These are phyloP conservation scores for Spathaspora gorwiae DNA, from an alignment of 805 yeast genomes.

Conservation along the genomic window DNA sequence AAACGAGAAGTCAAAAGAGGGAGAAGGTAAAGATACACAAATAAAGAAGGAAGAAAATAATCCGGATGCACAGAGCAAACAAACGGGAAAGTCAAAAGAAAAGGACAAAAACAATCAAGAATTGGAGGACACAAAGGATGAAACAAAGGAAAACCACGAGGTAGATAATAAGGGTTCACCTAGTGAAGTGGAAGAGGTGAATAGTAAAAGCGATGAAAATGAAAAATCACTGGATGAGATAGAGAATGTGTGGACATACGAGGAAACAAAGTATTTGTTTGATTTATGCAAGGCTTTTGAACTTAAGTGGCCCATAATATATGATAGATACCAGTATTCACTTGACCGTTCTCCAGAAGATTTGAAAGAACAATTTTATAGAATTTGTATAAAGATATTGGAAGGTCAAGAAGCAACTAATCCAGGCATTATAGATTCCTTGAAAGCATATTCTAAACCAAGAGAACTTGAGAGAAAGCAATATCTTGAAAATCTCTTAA, in stretches of 20 bases:
- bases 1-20: conserved; percentile 7
- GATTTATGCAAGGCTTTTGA: conserved; percentile 59
- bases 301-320: conserved; percentile 62
- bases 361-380: conserved; percentile 75
- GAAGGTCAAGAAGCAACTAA: conserved; percentile 37
- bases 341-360: conserved; percentile 61
- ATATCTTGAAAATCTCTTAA: conserved; percentile 70
- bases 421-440: conserved; percentile 49
- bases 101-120: not conserved
- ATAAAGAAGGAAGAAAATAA: conserved; percentile 10
- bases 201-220: conserved; percentile 13
- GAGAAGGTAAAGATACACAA: not conserved
- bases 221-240: conserved; percentile 3
- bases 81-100: not conserved
- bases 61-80: not conserved
- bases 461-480: conserved; percentile 77
- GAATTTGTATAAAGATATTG: conserved; percentile 54
- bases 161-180: not conserved
- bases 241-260: conserved; percentile 57
- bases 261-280: conserved; percentile 78
- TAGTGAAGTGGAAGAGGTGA: conserved; percentile 10
- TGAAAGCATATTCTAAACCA: conserved; percentile 60
- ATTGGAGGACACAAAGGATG: not conserved
- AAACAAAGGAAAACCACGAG: not conserved
- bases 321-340: conserved; percentile 49